phyloP scores from a whole-genome alignment of 1,284 basidiomycete genomes.

The Irpex sp. region DNA sequence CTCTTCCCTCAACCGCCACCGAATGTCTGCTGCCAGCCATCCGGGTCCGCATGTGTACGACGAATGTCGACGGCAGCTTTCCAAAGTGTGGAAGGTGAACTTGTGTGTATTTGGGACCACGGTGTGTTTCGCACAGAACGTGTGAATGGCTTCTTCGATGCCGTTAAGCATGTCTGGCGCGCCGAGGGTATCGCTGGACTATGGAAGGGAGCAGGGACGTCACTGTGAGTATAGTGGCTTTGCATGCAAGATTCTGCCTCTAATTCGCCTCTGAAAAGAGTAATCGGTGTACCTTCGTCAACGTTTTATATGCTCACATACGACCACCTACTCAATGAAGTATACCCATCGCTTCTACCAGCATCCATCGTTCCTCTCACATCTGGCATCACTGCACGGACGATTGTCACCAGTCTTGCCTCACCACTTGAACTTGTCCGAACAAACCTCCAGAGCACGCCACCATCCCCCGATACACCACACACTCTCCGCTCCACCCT shows the following conservation, averaged over 20 bases:
- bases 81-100: conserved; percentile 45
- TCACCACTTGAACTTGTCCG: conserved; percentile 94
- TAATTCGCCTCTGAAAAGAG: conserved; percentile 36
- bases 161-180: conserved; percentile 71
- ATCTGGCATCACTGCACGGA: conserved; percentile 83
- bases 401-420: conserved; percentile 74
- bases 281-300: conserved; percentile 91
- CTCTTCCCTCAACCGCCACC: conserved; percentile 47
- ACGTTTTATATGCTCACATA: conserved; percentile 97
- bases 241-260: conserved; percentile 13
- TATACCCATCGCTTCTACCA: conserved; percentile 56
- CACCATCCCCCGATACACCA: conserved; percentile 59
- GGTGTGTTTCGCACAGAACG: conserved; percentile 68
- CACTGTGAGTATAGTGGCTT: conserved; percentile 56
- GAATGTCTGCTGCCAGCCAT: conserved; percentile 68
- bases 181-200: conserved; percentile 78
- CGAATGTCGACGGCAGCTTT: conserved; percentile 71
- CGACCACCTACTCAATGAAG: conserved; percentile 76
- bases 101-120: conserved; percentile 76
- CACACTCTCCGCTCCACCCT: conserved; percentile 74
- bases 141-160: conserved; percentile 80
- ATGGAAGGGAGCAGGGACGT: conserved; percentile 89
- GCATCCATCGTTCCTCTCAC: conserved; percentile 70
- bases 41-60: conserved; percentile 57
- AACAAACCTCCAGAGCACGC: conserved; percentile 91